Conservation (phyloP, 192 early-diverging fungal species). For the Backusella tarrabulga region DNA sequence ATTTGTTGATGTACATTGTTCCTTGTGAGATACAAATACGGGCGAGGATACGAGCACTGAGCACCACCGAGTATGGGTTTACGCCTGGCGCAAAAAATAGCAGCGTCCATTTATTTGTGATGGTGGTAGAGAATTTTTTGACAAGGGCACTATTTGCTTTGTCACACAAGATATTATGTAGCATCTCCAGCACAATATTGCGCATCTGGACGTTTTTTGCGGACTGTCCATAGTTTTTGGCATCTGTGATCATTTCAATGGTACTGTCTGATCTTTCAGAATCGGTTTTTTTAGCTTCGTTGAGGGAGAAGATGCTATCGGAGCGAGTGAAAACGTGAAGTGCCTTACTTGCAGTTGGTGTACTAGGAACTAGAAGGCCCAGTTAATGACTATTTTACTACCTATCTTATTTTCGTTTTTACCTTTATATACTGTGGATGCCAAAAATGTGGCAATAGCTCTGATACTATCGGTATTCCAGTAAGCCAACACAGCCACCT, state of each 20-base stretch:
- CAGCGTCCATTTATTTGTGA: conserved; percentile 64
- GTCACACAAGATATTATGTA: conserved; percentile 59
- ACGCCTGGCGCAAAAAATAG: conserved; percentile 53
- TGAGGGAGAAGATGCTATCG: not conserved
- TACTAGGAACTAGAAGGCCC: not conserved
- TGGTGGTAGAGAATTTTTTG: conserved; percentile 50
- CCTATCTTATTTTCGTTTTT: conserved; percentile 9
- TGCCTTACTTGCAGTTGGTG: not conserved
- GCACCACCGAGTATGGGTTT: conserved; percentile 53
- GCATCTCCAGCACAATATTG: conserved; percentile 60
- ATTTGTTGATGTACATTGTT: conserved; percentile 43
- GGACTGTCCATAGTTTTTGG: not conserved
- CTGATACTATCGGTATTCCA: conserved; percentile 60
- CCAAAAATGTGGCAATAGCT: conserved; percentile 60
- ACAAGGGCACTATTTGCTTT: conserved; percentile 39
- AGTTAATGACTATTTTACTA: not conserved
- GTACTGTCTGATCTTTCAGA: not conserved
- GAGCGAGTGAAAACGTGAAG: not conserved
- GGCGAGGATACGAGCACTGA: conserved; percentile 50
- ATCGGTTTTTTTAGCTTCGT: not conserved
- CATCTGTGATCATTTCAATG: not conserved
- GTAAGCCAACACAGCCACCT: conserved; percentile 49
- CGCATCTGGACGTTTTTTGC: conserved; percentile 22
- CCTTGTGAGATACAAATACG: conserved; percentile 49
- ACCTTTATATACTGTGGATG: conserved; percentile 57